Evolutionary conservation across 441 rosid genomes (phyloP), one percentile per base, ranked within the genome.

Genomic region (Sinapis alba): DNA sequence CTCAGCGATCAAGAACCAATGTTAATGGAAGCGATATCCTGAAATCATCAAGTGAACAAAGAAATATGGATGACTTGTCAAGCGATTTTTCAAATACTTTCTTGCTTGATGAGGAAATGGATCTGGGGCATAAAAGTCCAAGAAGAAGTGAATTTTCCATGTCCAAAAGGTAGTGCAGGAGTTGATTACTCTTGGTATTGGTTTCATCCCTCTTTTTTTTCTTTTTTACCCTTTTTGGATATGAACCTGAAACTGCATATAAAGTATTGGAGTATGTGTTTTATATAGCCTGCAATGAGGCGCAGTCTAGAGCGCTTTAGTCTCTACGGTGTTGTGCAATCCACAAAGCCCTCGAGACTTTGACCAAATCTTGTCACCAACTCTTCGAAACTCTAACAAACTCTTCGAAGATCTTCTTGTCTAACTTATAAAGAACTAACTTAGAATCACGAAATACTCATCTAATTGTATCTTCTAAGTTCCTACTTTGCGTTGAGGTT

Each of bases 101-200:
- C 81, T 85, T 92, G 94, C 92, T 92, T 79, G 97, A 96, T 65
- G 98, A 96, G 83, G 99, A 96, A 79, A 79, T 93, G 65, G 98
- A 93, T 85, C 85, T 91, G 38, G 96, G 90, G 86, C 97, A 89
- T 75, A 93, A 79, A 79, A 80, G 81, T 59, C 83, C 27, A 18
- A 85, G 86, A 77, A 84, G 75, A 72, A 84, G 88, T 77, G 81
- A 59, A 56, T 58, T 58, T 68, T 84, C 83, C 58, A 61, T 84
- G 43, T 65, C 63, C 62, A 83, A 83, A 78, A 91, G 97, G 98
- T 95, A 87, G 59, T 65, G 57, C 69, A 65, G 16, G 2, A 65
- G 45, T 34, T 65, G 7, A 54, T 65, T 70, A 28, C 54, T 64
- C 67, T 50, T 64, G 54, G 13, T 64, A 63, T 57, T 16, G 53